Base-by-base conservation (phyloP, 2,329 filamentous ascomycete species). In the Colletotrichum aenigma region DNA sequence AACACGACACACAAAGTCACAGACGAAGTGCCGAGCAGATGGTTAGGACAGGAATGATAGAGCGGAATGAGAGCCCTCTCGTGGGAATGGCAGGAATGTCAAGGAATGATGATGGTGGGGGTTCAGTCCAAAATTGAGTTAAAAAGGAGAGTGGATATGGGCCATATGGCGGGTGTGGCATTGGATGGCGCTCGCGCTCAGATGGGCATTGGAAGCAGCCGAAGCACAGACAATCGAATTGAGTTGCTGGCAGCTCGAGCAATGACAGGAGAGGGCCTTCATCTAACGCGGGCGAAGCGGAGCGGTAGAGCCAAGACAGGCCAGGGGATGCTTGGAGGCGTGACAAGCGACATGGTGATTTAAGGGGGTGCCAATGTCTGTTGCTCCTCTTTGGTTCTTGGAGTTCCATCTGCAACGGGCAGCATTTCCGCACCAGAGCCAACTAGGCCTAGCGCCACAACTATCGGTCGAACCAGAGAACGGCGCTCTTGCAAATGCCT, bases 361-460 rank as follows among this genome's bases (percentile, higher is more conserved):
- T 70, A 76, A 76, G 74, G 74, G 71, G 74, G 60, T 66, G 74
- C 74, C 74, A 76, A 75, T 71, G 71, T 75, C 71, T 70, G 43
- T 24, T 68, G 34, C 70, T 75, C 73, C 73, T 73, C 70, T 75
- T 58, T 58, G 43, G 64, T 56, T 73, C 71, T 62, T 66, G 71
- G 66, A 75, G 71, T 66, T 58, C 64, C 70, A 65, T 70, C 71
- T 75, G 71, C 74, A 66, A 76, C 74, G 66, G 71, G 38, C 71
- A 70, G 71, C 74, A 71, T 75, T 76, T 75, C 71, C 71, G 38
- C 74, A 75, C 74, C 74, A 75, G 60, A 56, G 55, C 62, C 71
- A 36, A 75, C 66, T 36, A 30, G 71, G 74, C 18, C 60, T 75
- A 76, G 74, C 65, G 71, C 24, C 30, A 24, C n/a, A n/a, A 43